A percentile compares a stretch with the other conserved stretches of the same genome.
phyloP scores from a whole-genome alignment of 1,139 yeast genomes.

The Sugiyamaella castrensis region DNA sequence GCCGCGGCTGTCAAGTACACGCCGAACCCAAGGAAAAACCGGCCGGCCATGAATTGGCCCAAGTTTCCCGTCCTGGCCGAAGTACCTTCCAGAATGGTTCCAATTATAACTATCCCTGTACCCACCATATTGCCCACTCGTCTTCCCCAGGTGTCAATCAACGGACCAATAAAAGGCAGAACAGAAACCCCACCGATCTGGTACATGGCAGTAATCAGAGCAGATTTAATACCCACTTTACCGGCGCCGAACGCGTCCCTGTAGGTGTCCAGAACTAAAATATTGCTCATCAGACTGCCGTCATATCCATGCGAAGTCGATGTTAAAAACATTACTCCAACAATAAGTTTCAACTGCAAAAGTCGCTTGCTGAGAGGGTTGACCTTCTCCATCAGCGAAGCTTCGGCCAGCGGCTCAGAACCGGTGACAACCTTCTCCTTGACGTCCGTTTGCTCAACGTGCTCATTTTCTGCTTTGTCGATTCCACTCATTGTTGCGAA shows the following conservation, averaged over 20 bases:
- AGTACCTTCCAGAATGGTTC: constrained; percentile 17
- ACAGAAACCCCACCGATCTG: constrained; percentile 21
- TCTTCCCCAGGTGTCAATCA: constrained; percentile 16
- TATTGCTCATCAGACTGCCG: constrained; percentile 17
- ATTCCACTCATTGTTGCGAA: too few species aligned
- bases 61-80: too few species aligned
- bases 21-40: constrained; percentile 26
- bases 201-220: constrained; percentile 20
- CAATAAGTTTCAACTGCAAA: constrained; percentile 28
- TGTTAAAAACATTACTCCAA: too few species aligned
- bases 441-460: too few species aligned
- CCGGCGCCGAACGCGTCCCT: constrained; percentile 14
- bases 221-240: constrained; percentile 20
- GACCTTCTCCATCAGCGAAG: too few species aligned
- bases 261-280: constrained; percentile 14
- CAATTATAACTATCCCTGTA: constrained; percentile 9
- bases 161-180: constrained; percentile 20
- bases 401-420: too few species aligned
- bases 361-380: constrained; percentile 7
- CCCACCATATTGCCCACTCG: constrained; percentile 18
- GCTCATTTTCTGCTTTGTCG: too few species aligned
- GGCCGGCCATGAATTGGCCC: constrained; percentile 24
- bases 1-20: constrained; percentile 23
- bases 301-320: constrained; percentile 21
- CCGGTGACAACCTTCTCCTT: too few species aligned